phyloP scores from a whole-genome alignment of 768 basidiomycete genomes.

The Psilocybe subaeruginosa region DNA sequence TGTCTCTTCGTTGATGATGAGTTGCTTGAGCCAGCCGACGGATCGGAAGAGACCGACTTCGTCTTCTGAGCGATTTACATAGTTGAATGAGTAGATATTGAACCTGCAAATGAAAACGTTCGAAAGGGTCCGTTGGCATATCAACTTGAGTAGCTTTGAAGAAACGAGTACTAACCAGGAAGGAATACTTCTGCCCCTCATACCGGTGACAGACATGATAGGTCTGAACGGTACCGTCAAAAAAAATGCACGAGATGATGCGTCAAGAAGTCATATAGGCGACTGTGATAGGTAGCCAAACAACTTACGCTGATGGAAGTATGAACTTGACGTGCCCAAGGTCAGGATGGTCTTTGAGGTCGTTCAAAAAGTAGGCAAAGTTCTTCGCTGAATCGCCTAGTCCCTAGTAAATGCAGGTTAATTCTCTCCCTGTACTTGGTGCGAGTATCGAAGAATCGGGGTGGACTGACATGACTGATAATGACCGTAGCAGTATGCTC shows the following conservation, averaged over 20 bases:
- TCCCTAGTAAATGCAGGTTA: constrained; percentile 46
- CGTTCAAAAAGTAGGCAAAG: constrained; percentile 70
- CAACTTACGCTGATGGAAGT: constrained; percentile 74
- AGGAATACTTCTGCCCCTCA: constrained; percentile 68
- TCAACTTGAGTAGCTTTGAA: neutral
- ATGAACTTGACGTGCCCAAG: constrained; percentile 85
- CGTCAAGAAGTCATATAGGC: no score
- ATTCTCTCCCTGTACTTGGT: neutral
- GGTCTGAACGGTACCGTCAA: constrained; percentile 30
- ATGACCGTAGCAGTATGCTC: constrained; percentile 85
- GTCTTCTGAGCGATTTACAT: constrained; percentile 55
- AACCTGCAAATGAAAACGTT: constrained; percentile 39
- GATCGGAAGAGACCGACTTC: constrained; percentile 52
- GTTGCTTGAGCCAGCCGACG: constrained; percentile 49
- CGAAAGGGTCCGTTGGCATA: no score
- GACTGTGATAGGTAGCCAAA: neutral
- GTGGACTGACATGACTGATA: constrained; percentile 74
- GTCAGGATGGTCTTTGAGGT: constrained; percentile 50
- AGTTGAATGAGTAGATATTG: constrained; percentile 55
- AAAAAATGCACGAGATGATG: no score
- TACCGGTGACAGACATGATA: constrained; percentile 64
- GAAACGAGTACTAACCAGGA: constrained; percentile 52
- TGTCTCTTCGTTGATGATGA: constrained; percentile 59
- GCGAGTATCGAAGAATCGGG: neutral
- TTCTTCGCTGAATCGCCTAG: constrained; percentile 76